A percentile compares a stretch with the other conserved stretches of the same genome.
Evolutionary conservation across 768 basidiomycete species (phyloP).

Genomic region (Boletus sp.): DNA sequence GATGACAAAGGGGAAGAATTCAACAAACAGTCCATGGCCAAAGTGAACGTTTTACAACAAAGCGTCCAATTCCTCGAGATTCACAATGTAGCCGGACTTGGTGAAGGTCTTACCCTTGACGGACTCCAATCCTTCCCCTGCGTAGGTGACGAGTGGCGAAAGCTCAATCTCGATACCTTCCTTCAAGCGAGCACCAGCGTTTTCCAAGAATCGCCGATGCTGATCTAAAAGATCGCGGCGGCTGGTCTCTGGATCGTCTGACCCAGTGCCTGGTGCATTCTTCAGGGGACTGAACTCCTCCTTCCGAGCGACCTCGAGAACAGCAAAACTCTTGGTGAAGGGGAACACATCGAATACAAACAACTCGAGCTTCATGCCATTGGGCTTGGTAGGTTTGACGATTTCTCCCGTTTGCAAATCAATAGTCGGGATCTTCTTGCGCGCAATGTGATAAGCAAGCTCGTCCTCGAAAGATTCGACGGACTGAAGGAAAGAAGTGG

Average conservation of each 20-base stretch:
- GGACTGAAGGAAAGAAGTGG: conserved; percentile 72
- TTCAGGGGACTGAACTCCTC: conserved; percentile 98
- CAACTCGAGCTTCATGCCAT: conserved; percentile 98
- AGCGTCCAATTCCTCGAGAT: conserved; percentile 67
- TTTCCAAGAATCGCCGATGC: conserved; percentile 79
- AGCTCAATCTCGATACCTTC: conserved; percentile 87
- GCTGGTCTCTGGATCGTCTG: conserved; percentile 89
- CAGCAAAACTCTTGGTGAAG: conserved; percentile 75
- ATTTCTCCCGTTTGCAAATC: conserved; percentile 62
- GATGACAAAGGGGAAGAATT: conserved; percentile 1
- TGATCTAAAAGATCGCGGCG: conserved; percentile 85
- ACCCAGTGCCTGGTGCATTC: conserved; percentile 90
- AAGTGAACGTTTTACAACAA: conserved; percentile 42
- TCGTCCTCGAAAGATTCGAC: conserved; percentile 81
- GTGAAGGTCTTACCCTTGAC: conserved; percentile 76
- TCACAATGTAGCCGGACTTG: conserved; percentile 67
- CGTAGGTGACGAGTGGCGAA: conserved; percentile 83
- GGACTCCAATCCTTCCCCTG: conserved; percentile 84
- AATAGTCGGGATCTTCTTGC: conserved; percentile 92
- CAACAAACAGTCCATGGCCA: conserved; percentile 4
- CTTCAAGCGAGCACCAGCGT: conserved; percentile 68
- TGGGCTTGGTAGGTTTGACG: conserved; percentile 84
- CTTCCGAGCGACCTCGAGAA: conserved; percentile 81
- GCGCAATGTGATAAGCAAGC: conserved; percentile 96
- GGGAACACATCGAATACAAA: conserved; percentile 99